These are phyloP conservation scores for Casaregolazyma lundiana DNA, from an alignment of 1,139 yeast genomes.

Conservation along the genomic window DNA sequence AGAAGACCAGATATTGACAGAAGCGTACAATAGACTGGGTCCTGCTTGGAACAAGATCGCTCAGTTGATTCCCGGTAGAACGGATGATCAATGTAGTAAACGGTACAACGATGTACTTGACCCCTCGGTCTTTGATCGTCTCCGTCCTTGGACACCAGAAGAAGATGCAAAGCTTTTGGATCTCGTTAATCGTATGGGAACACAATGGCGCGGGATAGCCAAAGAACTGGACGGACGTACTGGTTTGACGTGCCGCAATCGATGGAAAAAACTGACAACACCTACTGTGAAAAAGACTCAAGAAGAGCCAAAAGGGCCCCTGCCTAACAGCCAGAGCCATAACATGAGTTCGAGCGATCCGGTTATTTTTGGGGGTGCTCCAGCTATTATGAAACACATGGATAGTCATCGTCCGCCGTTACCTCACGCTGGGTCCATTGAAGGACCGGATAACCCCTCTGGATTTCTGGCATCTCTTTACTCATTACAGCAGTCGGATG, in stretches of 20 bases:
- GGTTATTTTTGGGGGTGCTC: not conserved
- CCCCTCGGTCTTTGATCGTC: slow-evolving; percentile 71
- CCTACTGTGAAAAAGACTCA: slow-evolving; percentile 48
- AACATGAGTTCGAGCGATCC: not conserved
- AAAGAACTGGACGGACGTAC: slow-evolving; percentile 72
- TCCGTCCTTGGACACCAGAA: slow-evolving; percentile 72
- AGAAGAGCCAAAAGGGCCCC: slow-evolving; percentile 28
- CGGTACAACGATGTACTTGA: slow-evolving; percentile 85
- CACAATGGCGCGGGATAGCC: slow-evolving; percentile 86
- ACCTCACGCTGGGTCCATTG: not conserved
- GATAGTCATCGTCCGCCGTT: not conserved
- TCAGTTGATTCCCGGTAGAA: slow-evolving; percentile 69
- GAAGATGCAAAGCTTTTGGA: slow-evolving; percentile 69
- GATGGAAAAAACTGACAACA: slow-evolving; percentile 86
- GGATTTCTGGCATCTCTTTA: not conserved
- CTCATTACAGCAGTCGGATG: slow-evolving; percentile 8
- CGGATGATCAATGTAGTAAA: slow-evolving; percentile 94
- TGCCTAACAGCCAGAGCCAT: not conserved
- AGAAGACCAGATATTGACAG: slow-evolving; percentile 65
- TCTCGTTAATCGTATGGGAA: slow-evolving; percentile 69
- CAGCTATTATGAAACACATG: not conserved
- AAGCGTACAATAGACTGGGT: slow-evolving; percentile 65
- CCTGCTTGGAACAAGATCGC: slow-evolving; percentile 87
- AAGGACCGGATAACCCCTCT: not conserved
- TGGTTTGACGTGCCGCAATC: slow-evolving; percentile 81